Evolutionary conservation across 257 asterid species (phyloP).

Genomic region (Plantago major): DNA sequence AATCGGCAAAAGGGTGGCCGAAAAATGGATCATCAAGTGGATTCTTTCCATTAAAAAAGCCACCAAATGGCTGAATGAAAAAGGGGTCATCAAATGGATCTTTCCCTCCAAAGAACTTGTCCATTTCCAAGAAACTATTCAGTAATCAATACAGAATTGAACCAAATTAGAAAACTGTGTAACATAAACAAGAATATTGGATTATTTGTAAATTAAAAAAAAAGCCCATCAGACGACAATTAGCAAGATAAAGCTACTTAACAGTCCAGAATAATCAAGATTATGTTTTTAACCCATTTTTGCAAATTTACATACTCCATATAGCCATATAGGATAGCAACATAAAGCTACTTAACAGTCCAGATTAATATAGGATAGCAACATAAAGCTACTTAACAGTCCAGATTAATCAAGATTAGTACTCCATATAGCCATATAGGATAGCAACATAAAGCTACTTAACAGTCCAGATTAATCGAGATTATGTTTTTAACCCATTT

Average conservation of each 20-base stretch:
- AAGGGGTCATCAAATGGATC: constrained; percentile 76
- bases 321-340: too few relatives aligned
- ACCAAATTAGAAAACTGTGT: not conserved
- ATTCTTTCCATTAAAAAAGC: constrained; percentile 40
- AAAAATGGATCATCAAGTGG: constrained; percentile 47
- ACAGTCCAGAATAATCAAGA: not conserved
- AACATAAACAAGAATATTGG: not conserved
- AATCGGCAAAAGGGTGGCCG: constrained; percentile 23
- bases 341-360: not conserved
- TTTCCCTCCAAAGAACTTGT: constrained; percentile 67
- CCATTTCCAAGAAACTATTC: constrained; percentile 31
- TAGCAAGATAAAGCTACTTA: not conserved
- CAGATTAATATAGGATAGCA: too few relatives aligned
- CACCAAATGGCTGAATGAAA: constrained; percentile 53
- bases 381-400: too few relatives aligned
- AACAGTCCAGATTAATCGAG: not conserved
- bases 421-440: too few relatives aligned
- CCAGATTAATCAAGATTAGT: too few relatives aligned
- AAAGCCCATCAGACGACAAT: not conserved
- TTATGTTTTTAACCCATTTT: not conserved
- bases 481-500: not conserved
- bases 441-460: not conserved
- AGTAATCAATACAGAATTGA: not conserved
- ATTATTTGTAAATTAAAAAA: not conserved
- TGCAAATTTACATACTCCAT: too few relatives aligned